Evolutionary conservation across 345 rosid species (phyloP), one percentile per base, ranked within the genome.

Genomic region (Eucalyptus rudis): DNA sequence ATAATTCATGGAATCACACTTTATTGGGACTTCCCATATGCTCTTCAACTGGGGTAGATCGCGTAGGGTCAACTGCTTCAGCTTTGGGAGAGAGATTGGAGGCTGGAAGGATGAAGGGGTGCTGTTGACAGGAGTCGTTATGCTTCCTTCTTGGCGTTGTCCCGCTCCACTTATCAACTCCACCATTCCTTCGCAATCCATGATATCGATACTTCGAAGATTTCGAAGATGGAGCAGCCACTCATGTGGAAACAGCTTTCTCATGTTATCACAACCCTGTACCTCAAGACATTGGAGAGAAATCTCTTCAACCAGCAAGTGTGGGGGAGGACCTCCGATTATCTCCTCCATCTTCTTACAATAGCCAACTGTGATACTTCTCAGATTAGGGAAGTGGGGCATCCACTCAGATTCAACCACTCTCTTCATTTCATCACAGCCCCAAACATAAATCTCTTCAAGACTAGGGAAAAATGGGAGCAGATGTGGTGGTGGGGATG

Each of bases 11-110:
- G 83, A 87, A 86, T 40, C 45, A 17, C 89, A 90, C 12, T 27
- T 66, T 50, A 81, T 5, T 9, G 49, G 52, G 86, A 22, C 31
- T 15, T 13, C 4, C n/a, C 36, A n/a, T 87, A 87, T 20, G 64
- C 31, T 56, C 71, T 87, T 58, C 12, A 87, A 31, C 19, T 36
- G 47, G n/a, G 14, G 40, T 51, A 87, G 51, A 62, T 2, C 0
- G 1, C 0, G 0, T 27, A 62, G 68, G 0, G 0, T 0, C 33
- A 62, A 52, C 0, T 0, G 0, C 43, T 36, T 9, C 4, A 84
- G 36, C 15, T 89, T 88, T 13, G 90, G 87, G 29, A 90, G 33
- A 62, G 33, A 62, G 13, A 29, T 62, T 5, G 29, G 2, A 24
- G 27, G 22, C 64, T 5, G 15, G 64, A 58, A 88, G 43, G 31